Evolutionary conservation across 345 rosid species (phyloP).

Genomic region (Nasturtium officinale): DNA sequence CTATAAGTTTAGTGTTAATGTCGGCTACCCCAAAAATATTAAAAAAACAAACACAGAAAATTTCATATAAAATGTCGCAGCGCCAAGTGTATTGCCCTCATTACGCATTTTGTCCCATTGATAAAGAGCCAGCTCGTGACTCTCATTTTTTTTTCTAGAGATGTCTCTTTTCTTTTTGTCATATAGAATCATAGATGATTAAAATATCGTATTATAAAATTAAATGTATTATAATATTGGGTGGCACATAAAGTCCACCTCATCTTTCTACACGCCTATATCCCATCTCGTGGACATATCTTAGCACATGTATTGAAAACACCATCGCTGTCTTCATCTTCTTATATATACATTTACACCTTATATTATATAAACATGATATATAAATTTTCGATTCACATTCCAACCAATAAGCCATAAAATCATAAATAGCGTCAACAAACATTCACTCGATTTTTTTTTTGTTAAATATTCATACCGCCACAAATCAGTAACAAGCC

Average conservation of each 20-base stretch:
- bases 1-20: conserved; percentile 19
- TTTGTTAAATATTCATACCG: conserved; percentile 16
- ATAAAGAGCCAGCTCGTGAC: conserved; percentile 36
- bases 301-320: conserved; percentile 40
- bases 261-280: conserved; percentile 41
- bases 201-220: background rate
- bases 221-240: conserved; percentile 10
- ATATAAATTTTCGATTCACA: too few relatives aligned
- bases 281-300: conserved; percentile 41
- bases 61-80: conserved; percentile 14
- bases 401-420: too few relatives aligned
- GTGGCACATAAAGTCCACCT: conserved; percentile 47
- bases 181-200: conserved; percentile 13
- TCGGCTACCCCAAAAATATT: conserved; percentile 35
- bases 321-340: conserved; percentile 37
- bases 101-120: conserved; percentile 40
- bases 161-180: background rate
- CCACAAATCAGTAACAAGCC: conserved; percentile 40
- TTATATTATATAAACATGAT: background rate
- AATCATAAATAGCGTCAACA: conserved; percentile 34
- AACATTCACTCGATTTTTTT: conserved; percentile 30
- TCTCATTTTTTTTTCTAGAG: background rate
- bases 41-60: conserved; percentile 28
- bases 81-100: conserved; percentile 36
- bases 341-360: background rate